Evolutionary conservation across 2,329 filamentous ascomycete genomes (phyloP), one percentile per base, ranked within the genome.

Genomic region (Cephalotrichum gorgonifer): DNA sequence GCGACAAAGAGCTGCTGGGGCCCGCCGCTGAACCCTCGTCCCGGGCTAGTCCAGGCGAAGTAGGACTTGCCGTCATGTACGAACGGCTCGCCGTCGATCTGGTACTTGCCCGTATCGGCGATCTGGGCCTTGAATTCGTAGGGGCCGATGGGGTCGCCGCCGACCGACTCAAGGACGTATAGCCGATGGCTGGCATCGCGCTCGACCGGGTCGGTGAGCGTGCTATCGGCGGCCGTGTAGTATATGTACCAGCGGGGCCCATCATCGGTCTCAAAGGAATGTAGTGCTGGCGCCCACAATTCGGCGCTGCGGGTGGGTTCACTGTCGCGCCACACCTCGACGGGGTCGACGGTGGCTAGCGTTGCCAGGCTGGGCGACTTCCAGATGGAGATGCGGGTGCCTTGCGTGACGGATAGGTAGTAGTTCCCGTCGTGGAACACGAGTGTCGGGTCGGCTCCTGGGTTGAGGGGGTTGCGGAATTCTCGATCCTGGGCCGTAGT

Each of bases 31-130:
- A 46, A 30, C 27, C 44, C 44, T 17, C 44, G 44, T 8, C 44
- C 44, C 17, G 44, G 44, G 27, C 27, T 33, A 15, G 27, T 30
- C 44, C 44, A 46, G 27, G 44, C 30, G 22, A 46, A 46, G 30
- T 46, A 46, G 30, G 26, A 5, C 44, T 46, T 17, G 4, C 44
- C 44, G 20, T 33, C 30, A 33, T 46, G 44, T 6, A 35, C 4
- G 30, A 46, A 46, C 27, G 44, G 44, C 26, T 46, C 44, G n/a
- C 44, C 44, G 31, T 46, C 44, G 26, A 46, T 46, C 17, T 26
- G 27, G 20, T 46, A 46, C 7, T n/a, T 6, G 20, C 44, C 44
- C 12, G 22, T 30, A 22, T 46, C 44, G 28, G 44, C 44, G 14
- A 46, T 46, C 44, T 46, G 26, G 2, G 44, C 44, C 44, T 46